Percentiles rank a stretch among this genome's conserved stretches.
Evolutionary conservation across 2,329 filamentous ascomycete species (phyloP).

Genomic region (Passalora sequoiae): DNA sequence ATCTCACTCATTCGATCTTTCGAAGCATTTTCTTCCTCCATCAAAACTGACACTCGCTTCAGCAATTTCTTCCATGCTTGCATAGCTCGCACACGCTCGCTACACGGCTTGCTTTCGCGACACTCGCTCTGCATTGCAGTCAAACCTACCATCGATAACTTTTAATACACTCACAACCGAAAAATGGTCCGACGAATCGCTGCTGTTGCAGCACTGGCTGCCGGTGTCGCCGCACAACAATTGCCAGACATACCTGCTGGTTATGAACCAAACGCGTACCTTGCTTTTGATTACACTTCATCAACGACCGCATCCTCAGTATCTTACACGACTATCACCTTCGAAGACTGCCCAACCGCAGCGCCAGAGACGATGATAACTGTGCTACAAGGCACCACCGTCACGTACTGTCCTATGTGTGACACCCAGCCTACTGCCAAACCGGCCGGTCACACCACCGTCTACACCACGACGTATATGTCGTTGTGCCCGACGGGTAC

Average conservation of each 20-base stretch:
- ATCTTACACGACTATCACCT: conserved; percentile 32
- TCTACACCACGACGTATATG: conserved; percentile 35
- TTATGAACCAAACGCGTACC: not conserved
- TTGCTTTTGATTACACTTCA: not conserved
- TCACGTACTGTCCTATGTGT: conserved; percentile 37
- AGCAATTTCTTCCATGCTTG: conserved; percentile 3
- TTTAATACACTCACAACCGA: conserved; percentile 4
- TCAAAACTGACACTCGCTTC: conserved; percentile 8
- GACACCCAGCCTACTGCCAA: conserved; percentile 13
- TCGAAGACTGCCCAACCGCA: conserved; percentile 31
- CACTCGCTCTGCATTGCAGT: conserved; percentile 2
- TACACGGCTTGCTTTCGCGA: conserved; percentile 5
- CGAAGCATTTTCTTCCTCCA: conserved; percentile 11
- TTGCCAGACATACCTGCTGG: not conserved
- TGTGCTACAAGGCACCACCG: conserved; percentile 32
- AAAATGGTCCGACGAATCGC: conserved; percentile 26
- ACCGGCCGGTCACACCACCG: conserved; percentile 29
- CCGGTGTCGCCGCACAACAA: conserved; percentile 25
- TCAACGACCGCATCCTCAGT: conserved; percentile 13
- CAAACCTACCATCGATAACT: not conserved
- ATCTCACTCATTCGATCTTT: conserved; percentile 32
- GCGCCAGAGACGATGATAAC: conserved; percentile 32
- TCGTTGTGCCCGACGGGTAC: conserved; percentile 34
- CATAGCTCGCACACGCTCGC: conserved; percentile 1
- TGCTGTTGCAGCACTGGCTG: conserved; percentile 23